Percentiles rank a stretch among this genome's conserved stretches.
These are phyloP conservation scores for Cyberlindnera nakhonratchasimensis DNA, from an alignment of 805 yeast species.

Conservation along the genomic window DNA sequence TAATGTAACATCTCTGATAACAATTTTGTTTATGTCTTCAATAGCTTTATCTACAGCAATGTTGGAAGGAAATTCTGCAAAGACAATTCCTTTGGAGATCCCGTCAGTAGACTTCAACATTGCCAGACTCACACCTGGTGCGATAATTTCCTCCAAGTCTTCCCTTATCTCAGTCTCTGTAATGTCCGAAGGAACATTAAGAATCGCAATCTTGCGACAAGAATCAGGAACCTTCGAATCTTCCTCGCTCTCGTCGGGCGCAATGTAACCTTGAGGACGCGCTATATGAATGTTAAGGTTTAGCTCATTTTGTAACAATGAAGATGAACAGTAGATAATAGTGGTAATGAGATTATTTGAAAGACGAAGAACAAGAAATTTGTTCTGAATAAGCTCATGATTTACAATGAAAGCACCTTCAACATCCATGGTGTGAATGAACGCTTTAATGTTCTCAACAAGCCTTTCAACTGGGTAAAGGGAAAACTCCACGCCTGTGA, in stretches of 20 bases:
- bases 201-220: conserved; percentile 43
- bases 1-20: conserved; percentile 35
- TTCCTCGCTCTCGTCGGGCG: conserved; percentile 25
- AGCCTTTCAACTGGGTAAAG: conserved; percentile 35
- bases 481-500: conserved; percentile 31
- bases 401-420: conserved; percentile 38
- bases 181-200: conserved; percentile 41
- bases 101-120: conserved; percentile 38
- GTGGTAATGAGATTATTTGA: conserved; percentile 54
- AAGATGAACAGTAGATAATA: conserved; percentile 42
- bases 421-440: conserved; percentile 41
- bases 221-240: conserved; percentile 32
- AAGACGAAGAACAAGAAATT: conserved; percentile 47
- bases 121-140: conserved; percentile 2
- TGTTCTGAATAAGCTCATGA: conserved; percentile 32
- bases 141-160: conserved; percentile 34
- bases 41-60: conserved; percentile 18
- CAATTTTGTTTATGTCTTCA: conserved; percentile 33
- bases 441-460: conserved; percentile 43
- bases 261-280: conserved; percentile 47
- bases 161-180: conserved; percentile 43
- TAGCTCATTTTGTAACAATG: conserved; percentile 32
- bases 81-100: conserved; percentile 55
- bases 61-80: conserved; percentile 40
- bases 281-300: conserved; percentile 31